phyloP scores from a whole-genome alignment of 2,329 filamentous ascomycete species.

The Fusarium coicis region DNA sequence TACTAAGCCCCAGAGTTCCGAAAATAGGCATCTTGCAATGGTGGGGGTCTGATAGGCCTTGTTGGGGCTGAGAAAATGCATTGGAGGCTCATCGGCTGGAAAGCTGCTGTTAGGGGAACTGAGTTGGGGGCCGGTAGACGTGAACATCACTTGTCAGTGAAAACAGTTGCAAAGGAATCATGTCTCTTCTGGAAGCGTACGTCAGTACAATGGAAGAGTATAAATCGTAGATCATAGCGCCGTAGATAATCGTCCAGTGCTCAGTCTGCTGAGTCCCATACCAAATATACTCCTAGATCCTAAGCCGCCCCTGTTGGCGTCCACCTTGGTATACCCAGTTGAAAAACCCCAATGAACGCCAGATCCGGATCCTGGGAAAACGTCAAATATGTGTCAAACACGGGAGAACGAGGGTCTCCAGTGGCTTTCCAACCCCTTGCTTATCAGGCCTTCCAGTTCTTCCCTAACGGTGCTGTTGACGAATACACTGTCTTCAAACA shows the following conservation, averaged over 20 bases:
- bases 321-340: background rate
- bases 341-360: background rate
- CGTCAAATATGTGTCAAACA: background rate
- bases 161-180: background rate
- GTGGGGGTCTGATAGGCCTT: background rate
- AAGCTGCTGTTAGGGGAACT: background rate
- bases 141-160: background rate
- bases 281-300: background rate
- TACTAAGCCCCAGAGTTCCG: slow-evolving; percentile 32
- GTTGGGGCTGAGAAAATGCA: background rate
- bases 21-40: slow-evolving; percentile 10
- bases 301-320: background rate
- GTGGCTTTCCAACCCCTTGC: background rate
- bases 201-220: background rate
- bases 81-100: background rate
- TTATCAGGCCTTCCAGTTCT: background rate
- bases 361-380: background rate
- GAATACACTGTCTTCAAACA: slow-evolving; percentile 38
- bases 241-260: background rate
- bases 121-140: background rate
- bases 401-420: too few relatives aligned
- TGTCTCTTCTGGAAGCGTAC: background rate
- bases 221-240: slow-evolving; percentile 4
- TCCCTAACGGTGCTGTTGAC: background rate
- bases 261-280: background rate